Percentiles rank a stretch among this genome's conserved stretches.
Evolutionary conservation across 495 filamentous ascomycete species (phyloP).

Genomic region (Lasiosphaeria ovina): DNA sequence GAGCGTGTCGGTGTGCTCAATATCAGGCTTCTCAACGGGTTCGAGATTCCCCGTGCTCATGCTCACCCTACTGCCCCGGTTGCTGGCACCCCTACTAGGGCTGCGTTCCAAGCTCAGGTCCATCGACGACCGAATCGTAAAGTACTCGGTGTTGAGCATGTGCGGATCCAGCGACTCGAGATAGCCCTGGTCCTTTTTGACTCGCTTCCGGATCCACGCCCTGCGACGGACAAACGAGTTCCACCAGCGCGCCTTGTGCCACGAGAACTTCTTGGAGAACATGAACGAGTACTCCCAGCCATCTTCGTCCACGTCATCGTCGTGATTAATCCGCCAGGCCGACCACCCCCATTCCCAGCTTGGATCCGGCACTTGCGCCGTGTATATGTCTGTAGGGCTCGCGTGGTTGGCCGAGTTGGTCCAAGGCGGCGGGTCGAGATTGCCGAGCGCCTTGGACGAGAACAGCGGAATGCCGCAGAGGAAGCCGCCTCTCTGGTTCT

Average conservation of each 20-base stretch:
- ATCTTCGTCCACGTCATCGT: slow-evolving; percentile 76
- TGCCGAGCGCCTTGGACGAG: slow-evolving; percentile 79
- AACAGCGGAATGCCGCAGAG: slow-evolving; percentile 87
- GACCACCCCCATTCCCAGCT: slow-evolving; percentile 97
- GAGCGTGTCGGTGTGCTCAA: slow-evolving; percentile 64
- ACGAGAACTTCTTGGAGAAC: slow-evolving; percentile 71
- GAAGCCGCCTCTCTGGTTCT: slow-evolving; percentile 85
- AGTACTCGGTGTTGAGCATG: slow-evolving; percentile 79
- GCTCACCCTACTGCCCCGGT: slow-evolving; percentile 25
- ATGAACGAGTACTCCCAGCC: slow-evolving; percentile 95
- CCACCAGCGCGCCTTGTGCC: slow-evolving; percentile 92
- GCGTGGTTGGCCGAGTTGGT: slow-evolving; percentile 68
- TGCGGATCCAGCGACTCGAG: slow-evolving; percentile 46
- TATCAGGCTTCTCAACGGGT: slow-evolving; percentile 37
- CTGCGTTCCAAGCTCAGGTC: slow-evolving; percentile 34
- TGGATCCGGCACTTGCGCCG: slow-evolving; percentile 90
- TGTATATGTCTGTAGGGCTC: slow-evolving; percentile 81
- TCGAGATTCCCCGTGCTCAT: slow-evolving; percentile 16
- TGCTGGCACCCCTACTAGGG: slow-evolving; percentile 21
- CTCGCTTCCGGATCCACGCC: slow-evolving; percentile 83
- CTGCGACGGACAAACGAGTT: slow-evolving; percentile 87
- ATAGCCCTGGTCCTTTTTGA: slow-evolving; percentile 54
- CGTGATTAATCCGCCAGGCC: slow-evolving; percentile 90
- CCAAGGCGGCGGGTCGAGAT: slow-evolving; percentile 84
- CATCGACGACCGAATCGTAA: slow-evolving; percentile 64